Evolutionary conservation across 208 protist species (phyloP).

Genomic region (Trypanosoma melophagium): DNA sequence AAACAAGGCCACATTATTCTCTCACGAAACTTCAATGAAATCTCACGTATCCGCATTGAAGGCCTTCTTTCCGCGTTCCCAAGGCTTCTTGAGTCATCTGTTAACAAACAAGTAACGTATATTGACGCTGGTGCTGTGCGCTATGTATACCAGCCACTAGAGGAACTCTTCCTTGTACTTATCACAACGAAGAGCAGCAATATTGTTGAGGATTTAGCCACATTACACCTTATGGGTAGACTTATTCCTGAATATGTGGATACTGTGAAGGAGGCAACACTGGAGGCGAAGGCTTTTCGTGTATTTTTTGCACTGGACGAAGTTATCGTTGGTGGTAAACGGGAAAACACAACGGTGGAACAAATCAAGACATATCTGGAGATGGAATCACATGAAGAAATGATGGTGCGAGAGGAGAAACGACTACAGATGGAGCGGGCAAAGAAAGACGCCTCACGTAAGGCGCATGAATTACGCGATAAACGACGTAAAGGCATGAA

Average conservation of each 20-base stretch:
- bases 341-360: constrained; percentile 92
- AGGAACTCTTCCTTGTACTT: constrained; percentile 93
- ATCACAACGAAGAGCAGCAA: constrained; percentile 96
- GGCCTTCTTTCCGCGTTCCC: constrained; percentile 97
- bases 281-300: constrained; percentile 90
- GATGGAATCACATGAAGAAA: constrained; percentile 97
- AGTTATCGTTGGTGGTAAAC: constrained; percentile 93
- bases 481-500: constrained; percentile 43
- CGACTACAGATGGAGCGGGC: constrained; percentile 89
- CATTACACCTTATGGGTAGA: constrained; percentile 92
- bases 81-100: constrained; percentile 89
- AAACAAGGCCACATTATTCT: constrained; percentile 90
- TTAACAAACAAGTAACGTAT: constrained; percentile 95
- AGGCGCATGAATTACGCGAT: constrained; percentile 83
- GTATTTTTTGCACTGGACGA: constrained; percentile 98
- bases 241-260: constrained; percentile 91
- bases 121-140: constrained; percentile 95
- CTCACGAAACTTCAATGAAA: constrained; percentile 96
- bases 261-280: constrained; percentile 62
- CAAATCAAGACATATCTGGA: constrained; percentile 95
- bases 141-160: constrained; percentile 98
- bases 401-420: constrained; percentile 79
- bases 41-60: constrained; percentile 94
- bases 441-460: constrained; percentile 84
- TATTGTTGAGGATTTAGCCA: constrained; percentile 98